phyloP scores from a whole-genome alignment of 1,139 yeast species.

The Taiozyma onychis region DNA sequence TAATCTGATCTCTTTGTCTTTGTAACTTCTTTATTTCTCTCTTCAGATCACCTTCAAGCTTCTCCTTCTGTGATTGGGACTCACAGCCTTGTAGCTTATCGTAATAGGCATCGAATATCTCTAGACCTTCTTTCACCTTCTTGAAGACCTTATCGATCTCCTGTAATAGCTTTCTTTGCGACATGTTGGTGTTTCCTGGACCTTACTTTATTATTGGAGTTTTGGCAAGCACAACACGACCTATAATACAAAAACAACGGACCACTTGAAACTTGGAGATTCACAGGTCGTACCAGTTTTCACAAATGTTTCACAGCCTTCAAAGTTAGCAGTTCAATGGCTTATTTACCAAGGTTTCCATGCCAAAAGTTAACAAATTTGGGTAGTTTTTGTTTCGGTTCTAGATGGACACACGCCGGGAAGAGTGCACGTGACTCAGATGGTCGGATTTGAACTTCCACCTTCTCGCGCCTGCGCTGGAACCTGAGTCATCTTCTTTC shows the following conservation, averaged over 20 bases:
- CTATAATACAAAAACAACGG: not conserved
- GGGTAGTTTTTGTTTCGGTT: not conserved
- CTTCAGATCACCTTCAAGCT: slow-evolving; percentile 87
- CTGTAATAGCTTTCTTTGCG: slow-evolving; percentile 63
- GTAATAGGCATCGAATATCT: slow-evolving; percentile 79
- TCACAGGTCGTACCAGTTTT: not conserved
- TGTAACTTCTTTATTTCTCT: slow-evolving; percentile 95
- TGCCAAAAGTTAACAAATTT: not conserved
- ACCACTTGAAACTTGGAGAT: not conserved
- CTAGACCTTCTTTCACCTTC: slow-evolving; percentile 90
- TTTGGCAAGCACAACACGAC: not conserved
- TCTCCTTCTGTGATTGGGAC: slow-evolving; percentile 87
- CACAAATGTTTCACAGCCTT: not conserved
- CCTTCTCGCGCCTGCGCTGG: not conserved
- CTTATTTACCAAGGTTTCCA: not conserved
- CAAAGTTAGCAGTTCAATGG: not conserved
- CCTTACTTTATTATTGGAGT: not conserved
- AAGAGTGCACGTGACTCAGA: not conserved
- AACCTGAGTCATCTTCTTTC: not conserved
- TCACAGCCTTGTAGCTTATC: slow-evolving; percentile 82
- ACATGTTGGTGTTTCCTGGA: slow-evolving; percentile 37
- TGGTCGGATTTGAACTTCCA: not conserved
- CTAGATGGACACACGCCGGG: not conserved
- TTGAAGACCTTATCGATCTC: slow-evolving; percentile 96
- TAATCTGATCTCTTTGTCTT: slow-evolving; percentile 90